phyloP scores from a whole-genome alignment of 2,329 filamentous ascomycete species.

The Diaporthe aspalathi region DNA sequence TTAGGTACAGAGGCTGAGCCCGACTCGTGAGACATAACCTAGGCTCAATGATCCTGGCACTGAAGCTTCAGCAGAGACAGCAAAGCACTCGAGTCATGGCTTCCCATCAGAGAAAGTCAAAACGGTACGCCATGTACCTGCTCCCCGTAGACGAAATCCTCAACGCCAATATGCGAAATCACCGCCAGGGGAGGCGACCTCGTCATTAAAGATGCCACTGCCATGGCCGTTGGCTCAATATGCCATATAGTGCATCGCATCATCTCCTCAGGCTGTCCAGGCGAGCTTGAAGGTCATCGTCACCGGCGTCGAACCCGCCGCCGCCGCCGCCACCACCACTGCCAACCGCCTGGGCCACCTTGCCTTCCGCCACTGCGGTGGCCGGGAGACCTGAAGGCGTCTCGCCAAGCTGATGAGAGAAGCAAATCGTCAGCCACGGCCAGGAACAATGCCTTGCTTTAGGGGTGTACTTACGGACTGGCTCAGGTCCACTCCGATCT shows the following conservation, averaged over 20 bases:
- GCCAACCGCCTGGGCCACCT: conserved; percentile 88
- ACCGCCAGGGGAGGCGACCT: background rate
- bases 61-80: background rate
- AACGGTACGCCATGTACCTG: conserved; percentile 8
- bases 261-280: conserved; percentile 84
- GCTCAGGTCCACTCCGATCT: conserved; percentile 94
- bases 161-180: conserved; percentile 12
- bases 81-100: conserved; percentile 15
- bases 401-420: conserved; percentile 79
- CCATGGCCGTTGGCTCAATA: background rate
- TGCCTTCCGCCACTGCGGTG: conserved; percentile 76
- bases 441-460: background rate
- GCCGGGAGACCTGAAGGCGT: conserved; percentile 87
- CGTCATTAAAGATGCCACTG: background rate
- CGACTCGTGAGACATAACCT: background rate
- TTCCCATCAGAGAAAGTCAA: background rate
- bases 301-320: conserved; percentile 71
- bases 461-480: conserved; percentile 75
- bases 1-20: background rate
- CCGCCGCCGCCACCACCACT: conserved; percentile 69
- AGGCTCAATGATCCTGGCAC: background rate
- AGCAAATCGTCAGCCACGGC: conserved; percentile 43
- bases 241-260: conserved; percentile 40
- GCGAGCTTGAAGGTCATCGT: conserved; percentile 93
- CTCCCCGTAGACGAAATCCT: background rate